Evolutionary conservation across 225 moss, liverwort and hornwort genomes (phyloP), one percentile per base, ranked within the genome.

Genomic region (Rhytidiadelphus loreus): DNA sequence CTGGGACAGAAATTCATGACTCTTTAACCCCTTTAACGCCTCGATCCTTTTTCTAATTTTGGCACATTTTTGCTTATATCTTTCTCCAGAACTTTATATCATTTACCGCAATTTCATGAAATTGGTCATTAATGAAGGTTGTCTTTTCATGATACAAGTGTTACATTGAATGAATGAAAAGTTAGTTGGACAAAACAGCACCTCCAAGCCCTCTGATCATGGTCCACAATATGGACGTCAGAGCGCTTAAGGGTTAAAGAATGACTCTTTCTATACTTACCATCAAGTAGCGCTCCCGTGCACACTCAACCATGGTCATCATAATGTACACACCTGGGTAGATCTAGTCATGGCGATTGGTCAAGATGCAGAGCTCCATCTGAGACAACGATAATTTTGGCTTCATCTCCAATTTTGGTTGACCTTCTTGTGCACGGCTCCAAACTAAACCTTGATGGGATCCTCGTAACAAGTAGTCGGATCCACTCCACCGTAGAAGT

Each of bases 401-500:
- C 41, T 64, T 43, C 39, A 18, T 50, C 55, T 83, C 72, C 63
- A 55, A 86, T 41, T 33, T 58, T 83, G 29, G 58, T 69, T 72
- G 59, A 29, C 37, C 48, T 61, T 65, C 35, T 33, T 26, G 35
- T 7, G 44, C 77, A 58, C 5, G 29, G 13, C 13, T 80, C 43
- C 76, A 41, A 35, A 21, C 56, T 90, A 92, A 39, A 82, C 75
- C 30, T 73, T 9, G 46, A 92, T 37, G 57, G 91, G 92, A 77
- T 94, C 92, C 33, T 90, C 35, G 83, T 92, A 94, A 85, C 92
- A 94, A 73, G 85, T 24, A 59, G 89, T 92, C 46, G 88, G 80
- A 68, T 92, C 85, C 52, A 94, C 94, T 18, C 94, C 94, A 43
- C 90, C 91, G 64, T 90, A 89, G 57, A 83, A 91, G 29, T 94